A percentile compares a stretch with the other conserved stretches of the same genome.
Evolutionary conservation across 345 rosid species (phyloP).

Genomic region (Ceriops zippeliana): DNA sequence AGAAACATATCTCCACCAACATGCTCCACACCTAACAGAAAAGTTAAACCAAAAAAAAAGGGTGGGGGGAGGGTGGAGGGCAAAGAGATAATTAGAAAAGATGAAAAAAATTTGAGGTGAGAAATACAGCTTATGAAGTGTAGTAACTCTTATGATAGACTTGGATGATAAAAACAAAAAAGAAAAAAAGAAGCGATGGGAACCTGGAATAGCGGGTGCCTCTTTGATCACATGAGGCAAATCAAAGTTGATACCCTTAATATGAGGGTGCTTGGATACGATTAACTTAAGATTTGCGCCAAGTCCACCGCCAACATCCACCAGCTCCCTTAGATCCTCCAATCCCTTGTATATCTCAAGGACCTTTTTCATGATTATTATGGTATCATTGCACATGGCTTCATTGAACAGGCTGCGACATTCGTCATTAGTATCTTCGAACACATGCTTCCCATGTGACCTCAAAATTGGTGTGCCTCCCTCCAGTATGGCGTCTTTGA

Average conservation of each 20-base stretch:
- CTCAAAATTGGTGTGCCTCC: conserved; percentile 22
- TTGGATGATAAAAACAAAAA: too few relatives aligned
- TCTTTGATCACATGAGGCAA: conserved; percentile 14
- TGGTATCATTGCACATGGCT: not conserved
- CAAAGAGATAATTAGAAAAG: not conserved
- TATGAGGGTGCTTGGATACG: conserved; percentile 18
- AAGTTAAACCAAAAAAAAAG: not conserved
- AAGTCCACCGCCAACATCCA: conserved; percentile 19
- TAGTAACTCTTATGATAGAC: not conserved
- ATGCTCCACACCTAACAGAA: conserved; percentile 23
- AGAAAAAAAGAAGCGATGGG: too few relatives aligned
- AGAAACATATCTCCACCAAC: conserved; percentile 31
- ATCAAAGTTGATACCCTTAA: conserved; percentile 21
- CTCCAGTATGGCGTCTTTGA: conserved; percentile 22
- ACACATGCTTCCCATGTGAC: conserved; percentile 15
- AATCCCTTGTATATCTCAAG: conserved; percentile 14
- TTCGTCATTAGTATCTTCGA: conserved; percentile 8
- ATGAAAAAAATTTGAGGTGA: not conserved
- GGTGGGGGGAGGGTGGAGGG: too few relatives aligned
- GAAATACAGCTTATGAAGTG: not conserved
- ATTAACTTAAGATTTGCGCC: conserved; percentile 19
- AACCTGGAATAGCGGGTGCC: conserved; percentile 23
- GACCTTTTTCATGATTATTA: not conserved
- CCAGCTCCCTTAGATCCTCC: conserved; percentile 6
- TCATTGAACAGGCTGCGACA: conserved; percentile 8